Evolutionary conservation across 2,329 filamentous ascomycete species (phyloP).

Genomic region (Conoideocrella luteorostrata): DNA sequence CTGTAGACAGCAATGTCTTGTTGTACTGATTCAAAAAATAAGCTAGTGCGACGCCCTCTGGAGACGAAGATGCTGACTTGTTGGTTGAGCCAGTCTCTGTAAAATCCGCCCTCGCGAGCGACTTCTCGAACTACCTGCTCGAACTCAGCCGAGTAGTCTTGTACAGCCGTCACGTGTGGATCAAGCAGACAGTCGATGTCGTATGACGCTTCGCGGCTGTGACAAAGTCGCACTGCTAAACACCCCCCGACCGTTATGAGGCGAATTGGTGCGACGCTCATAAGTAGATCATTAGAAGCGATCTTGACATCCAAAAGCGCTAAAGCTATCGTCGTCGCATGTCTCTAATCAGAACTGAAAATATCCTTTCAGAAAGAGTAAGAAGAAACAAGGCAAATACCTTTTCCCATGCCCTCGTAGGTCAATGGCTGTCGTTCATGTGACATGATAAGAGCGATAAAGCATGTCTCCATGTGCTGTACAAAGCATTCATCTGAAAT

Average conservation of each 20-base stretch:
- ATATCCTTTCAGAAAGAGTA: too few species aligned
- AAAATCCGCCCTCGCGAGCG: constrained; percentile 4
- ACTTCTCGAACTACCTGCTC: constrained; percentile 10
- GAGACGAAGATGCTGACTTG: constrained; percentile 16
- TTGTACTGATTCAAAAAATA: constrained; percentile 19
- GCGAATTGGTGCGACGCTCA: constrained; percentile 20
- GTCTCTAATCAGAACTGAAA: too few species aligned
- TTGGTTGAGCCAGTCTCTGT: constrained; percentile 18
- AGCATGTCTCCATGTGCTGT: not conserved
- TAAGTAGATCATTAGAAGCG: constrained; percentile 17
- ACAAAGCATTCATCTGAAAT: too few species aligned
- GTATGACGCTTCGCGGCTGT: constrained; percentile 14
- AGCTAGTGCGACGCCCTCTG: constrained; percentile 9
- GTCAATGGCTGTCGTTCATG: constrained; percentile 3
- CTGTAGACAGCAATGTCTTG: constrained; percentile 16
- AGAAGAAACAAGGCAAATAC: not conserved
- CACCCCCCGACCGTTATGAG: constrained; percentile 19
- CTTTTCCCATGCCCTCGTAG: constrained; percentile 2
- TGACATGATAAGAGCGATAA: not conserved
- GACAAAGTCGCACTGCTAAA: constrained; percentile 17
- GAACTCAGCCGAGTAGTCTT: constrained; percentile 16
- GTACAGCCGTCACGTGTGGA: constrained; percentile 17
- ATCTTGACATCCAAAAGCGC: constrained; percentile 19
- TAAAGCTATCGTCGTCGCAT: too few species aligned
- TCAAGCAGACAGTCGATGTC: constrained; percentile 20